These are phyloP conservation scores for Stentor coeruleus DNA, from an alignment of 73 alveolate species.

Conservation along the genomic window DNA sequence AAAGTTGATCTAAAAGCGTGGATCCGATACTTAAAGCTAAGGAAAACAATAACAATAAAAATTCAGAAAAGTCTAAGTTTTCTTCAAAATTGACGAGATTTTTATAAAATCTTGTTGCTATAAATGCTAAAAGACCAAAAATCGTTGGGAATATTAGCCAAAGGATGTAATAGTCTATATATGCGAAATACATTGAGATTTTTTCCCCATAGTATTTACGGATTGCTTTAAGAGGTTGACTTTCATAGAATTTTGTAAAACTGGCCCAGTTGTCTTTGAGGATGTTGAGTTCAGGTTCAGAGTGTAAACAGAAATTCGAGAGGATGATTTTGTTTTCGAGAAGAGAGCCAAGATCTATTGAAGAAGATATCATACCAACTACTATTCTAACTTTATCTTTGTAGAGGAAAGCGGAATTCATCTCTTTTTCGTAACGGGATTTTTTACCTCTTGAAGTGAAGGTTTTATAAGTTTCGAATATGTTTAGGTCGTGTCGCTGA, in stretches of 20 bases:
- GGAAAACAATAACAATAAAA: background rate
- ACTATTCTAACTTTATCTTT: constrained; percentile 11
- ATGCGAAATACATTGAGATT: constrained; percentile 20
- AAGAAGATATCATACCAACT: background rate
- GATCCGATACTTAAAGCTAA: constrained; percentile 25
- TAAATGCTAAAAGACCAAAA: constrained; percentile 14
- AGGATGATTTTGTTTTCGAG: background rate
- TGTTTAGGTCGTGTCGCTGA: background rate
- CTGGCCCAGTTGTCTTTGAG: constrained; percentile 17
- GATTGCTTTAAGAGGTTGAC: background rate
- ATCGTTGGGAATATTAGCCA: constrained; percentile 26
- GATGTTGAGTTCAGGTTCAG: background rate
- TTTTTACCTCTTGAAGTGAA: background rate
- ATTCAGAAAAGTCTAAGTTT: background rate
- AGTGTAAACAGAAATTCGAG: background rate
- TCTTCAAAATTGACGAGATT: background rate
- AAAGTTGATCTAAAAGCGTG: constrained; percentile 28
- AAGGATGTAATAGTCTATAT: background rate
- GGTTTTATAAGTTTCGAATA: background rate
- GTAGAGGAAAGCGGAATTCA: background rate
- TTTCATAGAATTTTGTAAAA: constrained; percentile 8
- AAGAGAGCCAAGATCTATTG: constrained; percentile 16
- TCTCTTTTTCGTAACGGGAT: background rate
- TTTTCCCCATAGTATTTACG: constrained; percentile 26
- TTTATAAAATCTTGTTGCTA: background rate